Percentiles rank a stretch among this genome's conserved stretches.
These are phyloP conservation scores for Chaetomiaceae sp. DNA, from an alignment of 2,329 filamentous ascomycete species.

Conservation along the genomic window DNA sequence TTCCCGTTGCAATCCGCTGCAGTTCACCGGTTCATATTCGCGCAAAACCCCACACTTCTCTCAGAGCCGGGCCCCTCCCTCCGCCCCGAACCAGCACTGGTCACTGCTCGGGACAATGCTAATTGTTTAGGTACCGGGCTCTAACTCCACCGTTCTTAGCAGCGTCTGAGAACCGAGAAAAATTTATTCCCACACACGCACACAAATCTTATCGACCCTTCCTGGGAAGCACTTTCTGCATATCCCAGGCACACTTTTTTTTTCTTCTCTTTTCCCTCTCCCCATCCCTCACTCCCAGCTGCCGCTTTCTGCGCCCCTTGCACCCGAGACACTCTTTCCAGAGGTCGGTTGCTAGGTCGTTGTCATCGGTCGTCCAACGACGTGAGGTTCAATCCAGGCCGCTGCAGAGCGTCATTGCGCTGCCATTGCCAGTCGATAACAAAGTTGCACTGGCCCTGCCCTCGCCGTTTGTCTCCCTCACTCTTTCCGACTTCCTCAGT, in stretches of 20 bases:
- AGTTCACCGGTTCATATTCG: conserved; percentile 24
- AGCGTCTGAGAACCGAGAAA: conserved; percentile 31
- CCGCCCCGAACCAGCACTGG: conserved; percentile 5
- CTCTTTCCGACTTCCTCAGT: conserved; percentile 9
- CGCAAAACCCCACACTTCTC: conserved; percentile 19
- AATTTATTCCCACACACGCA: conserved; percentile 37
- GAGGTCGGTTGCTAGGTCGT: conserved; percentile 18
- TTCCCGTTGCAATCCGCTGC: no score
- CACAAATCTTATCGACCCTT: conserved; percentile 31
- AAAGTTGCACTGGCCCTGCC: conserved; percentile 10
- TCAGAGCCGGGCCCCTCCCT: conserved; percentile 4
- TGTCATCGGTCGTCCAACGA: conserved; percentile 14
- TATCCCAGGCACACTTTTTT: conserved; percentile 23
- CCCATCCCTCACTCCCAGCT: conserved; percentile 13
- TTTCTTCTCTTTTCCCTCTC: conserved; percentile 14
- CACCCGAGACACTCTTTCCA: conserved; percentile 15
- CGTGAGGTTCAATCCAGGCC: conserved; percentile 13
- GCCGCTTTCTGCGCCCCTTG: conserved; percentile 9
- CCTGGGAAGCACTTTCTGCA: conserved; percentile 23
- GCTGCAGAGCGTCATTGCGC: conserved; percentile 8
- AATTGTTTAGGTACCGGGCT: conserved; percentile 23
- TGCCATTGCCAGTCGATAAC: conserved; percentile 16
- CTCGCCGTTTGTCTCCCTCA: conserved; percentile 11
- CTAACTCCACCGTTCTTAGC: conserved; percentile 27
- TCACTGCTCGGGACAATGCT: conserved; percentile 11